A percentile compares a stretch with the other conserved stretches of the same genome.
Evolutionary conservation across 371 early-diverging fungal species (phyloP).

Genomic region (Cokeromyces recurvatus): DNA sequence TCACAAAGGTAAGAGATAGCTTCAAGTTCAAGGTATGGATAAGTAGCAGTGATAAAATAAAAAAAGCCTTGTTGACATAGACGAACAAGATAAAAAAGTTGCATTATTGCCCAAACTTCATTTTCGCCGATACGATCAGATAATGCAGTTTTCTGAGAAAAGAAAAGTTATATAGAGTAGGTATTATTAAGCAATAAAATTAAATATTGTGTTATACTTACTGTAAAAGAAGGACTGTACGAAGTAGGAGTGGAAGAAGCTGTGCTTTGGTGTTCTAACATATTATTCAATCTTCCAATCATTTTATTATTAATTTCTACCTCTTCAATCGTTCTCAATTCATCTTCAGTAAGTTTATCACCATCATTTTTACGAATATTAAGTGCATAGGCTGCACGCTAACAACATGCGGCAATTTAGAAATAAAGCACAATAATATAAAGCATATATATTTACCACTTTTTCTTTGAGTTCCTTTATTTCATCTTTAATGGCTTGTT

Average conservation of each 20-base stretch:
- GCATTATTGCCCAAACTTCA: too few relatives aligned
- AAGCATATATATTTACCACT: constrained; percentile 12
- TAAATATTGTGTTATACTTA: too few relatives aligned
- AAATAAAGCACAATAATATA: background rate
- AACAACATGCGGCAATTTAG: background rate
- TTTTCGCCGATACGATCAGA: too few relatives aligned
- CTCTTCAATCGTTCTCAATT: background rate
- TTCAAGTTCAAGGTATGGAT: constrained; percentile 9
- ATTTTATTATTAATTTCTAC: constrained; percentile 2
- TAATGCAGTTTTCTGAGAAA: too few relatives aligned
- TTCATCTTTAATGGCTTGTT: background rate
- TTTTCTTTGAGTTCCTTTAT: constrained; percentile 4
- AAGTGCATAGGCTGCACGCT: constrained; percentile 10
- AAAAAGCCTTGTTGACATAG: constrained; percentile 18
- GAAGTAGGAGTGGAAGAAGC: too few relatives aligned
- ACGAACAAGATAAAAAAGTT: constrained; percentile 18
- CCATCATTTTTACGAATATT: background rate
- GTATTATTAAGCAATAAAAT: too few relatives aligned
- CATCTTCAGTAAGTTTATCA: background rate
- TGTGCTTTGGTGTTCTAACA: too few relatives aligned
- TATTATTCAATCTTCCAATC: constrained; percentile 1
- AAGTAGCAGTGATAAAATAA: background rate
- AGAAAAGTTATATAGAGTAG: too few relatives aligned
- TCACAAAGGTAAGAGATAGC: constrained; percentile 12
- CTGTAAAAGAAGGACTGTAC: too few relatives aligned